A percentile compares a stretch with the other conserved stretches of the same genome.
Evolutionary conservation across 306 rosid species (phyloP).

Genomic region (Lablab purpureus): DNA sequence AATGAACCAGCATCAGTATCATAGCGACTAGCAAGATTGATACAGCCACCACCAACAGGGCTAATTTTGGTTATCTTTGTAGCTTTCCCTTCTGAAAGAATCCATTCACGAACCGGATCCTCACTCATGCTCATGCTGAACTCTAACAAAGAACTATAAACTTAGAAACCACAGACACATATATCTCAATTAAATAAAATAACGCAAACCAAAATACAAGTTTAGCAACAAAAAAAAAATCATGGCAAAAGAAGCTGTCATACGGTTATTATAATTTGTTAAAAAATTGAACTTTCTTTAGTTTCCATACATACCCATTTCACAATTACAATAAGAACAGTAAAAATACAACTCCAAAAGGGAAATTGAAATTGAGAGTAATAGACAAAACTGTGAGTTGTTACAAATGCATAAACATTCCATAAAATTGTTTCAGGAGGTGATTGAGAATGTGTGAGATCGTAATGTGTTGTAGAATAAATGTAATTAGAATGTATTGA

Average conservation of each 20-base stretch:
- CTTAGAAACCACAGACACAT: neutral
- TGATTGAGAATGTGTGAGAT: neutral
- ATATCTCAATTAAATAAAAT: slow-evolving; percentile 20
- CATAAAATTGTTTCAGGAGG: neutral
- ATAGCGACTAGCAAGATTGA: slow-evolving; percentile 79
- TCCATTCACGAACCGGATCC: slow-evolving; percentile 93
- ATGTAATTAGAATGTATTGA: slow-evolving; percentile 9
- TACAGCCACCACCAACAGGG: slow-evolving; percentile 95
- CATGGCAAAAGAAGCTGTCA: slow-evolving; percentile 17
- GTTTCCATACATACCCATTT: neutral
- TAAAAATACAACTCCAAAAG: neutral
- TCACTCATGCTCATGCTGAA: slow-evolving; percentile 74
- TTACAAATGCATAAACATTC: neutral
- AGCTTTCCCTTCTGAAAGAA: slow-evolving; percentile 86
- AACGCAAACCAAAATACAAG: slow-evolving; percentile 13
- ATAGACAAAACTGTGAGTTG: neutral
- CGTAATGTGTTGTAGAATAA: neutral
- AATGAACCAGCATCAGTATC: slow-evolving; percentile 85
- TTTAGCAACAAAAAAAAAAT: slow-evolving; percentile 3
- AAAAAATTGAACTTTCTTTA: slow-evolving; percentile 4
- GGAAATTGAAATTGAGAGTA: slow-evolving; percentile 1
- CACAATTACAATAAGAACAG: neutral
- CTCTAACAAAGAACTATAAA: slow-evolving; percentile 55
- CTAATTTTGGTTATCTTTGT: slow-evolving; percentile 73
- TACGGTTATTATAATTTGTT: neutral